Base-by-base conservation (phyloP, 106 monocot genomes). In the Phalaenopsis equestris region DNA sequence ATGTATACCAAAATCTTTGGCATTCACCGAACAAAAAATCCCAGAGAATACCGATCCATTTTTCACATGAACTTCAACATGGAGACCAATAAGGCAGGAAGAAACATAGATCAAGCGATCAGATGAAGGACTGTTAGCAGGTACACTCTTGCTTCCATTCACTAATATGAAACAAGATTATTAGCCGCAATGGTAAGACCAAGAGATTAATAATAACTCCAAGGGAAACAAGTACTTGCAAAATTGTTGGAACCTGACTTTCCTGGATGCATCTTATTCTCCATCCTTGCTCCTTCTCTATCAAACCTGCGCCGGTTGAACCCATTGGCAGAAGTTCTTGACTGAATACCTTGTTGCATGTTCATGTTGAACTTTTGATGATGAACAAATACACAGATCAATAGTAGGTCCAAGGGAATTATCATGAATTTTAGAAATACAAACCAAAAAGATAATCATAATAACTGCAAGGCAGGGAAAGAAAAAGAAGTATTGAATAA, bases 21-120 rank as follows among this genome's bases (percentile, higher is more conserved):
- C 67, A 90, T 90, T 91, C 78, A 88, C 84, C 42, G 92, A 77
- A 87, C 92, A 87, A 81, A 99, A 93, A 46, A 94, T 93, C 84
- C 98, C 98, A 79, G 98, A 92, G 12, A 94, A 82, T 46, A 91
- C 30, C 48, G 92, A 99, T 73, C 98, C 98, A 91, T 99, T 91
- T 88, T 87, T 90, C 78, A 99, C 92, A 86, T 90, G 89, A 41
- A 94, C 94, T 75, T 99, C 98, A 14, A 99, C 94, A 23, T 11
- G 48, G 30, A 86, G 89, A 49, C 98, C 98, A 82, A 93, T 81
- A 84, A 99, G 92, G 84, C 81, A 88, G 48, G 92, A 67, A 23
- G 83, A 78, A 17, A 90, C 77, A 87, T 87, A 99, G 78, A 86
- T 88, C 79, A 99, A 75, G 12, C 98, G 87, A 84, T 99, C 98